Base-by-base conservation (phyloP, 2,329 filamentous ascomycete species). In the Laburnicola sp. region DNA sequence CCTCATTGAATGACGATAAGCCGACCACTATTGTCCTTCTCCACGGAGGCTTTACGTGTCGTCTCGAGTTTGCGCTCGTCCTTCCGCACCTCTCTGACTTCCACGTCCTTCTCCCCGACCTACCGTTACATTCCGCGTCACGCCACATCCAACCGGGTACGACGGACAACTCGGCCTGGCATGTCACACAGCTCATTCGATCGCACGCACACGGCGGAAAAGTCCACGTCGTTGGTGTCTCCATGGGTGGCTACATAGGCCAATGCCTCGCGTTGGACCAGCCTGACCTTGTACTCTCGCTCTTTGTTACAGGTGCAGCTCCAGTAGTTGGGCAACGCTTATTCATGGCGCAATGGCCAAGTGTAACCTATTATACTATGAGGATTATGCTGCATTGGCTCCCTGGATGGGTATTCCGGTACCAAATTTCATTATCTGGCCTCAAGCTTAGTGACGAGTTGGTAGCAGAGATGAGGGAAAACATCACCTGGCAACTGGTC, bases 161-260 rank as follows among this genome's bases (percentile, higher is more conserved):
- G 9, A 36, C 34, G 38, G 39, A 27, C 25, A 38, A 25, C 23
- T 28, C 23, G 2, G 25, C 31, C 16, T 46, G 10, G 10, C 43
- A 47, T 37, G 39, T 59, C 45, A 6, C 45, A 2, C 40, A 50
- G 26, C 51, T 56, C 45, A 50, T 54, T 45, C 43, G 26, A 21
- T 49, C 51, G 5, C 22, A 57, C 3, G 51, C 47, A 45, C 16
- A 28, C 3, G 45, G 45, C 23, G 40, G 48, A 23, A 60, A 44
- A 40, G 57, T 53, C 2, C 59, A 62, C 41, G 27, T 60, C 35
- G 57, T 58, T 27, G 59, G 59, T 10, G 21, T 62, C 21, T 54
- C 47, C 9, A 35, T 58, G 7, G 59, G 59, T 37, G 59, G 59
- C 30, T 53, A 48, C 50, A 31, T 62, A 32, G 54, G 28, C 2